Base-by-base conservation (phyloP, 805 yeast genomes). In the Naumovozyma castellii region DNA sequence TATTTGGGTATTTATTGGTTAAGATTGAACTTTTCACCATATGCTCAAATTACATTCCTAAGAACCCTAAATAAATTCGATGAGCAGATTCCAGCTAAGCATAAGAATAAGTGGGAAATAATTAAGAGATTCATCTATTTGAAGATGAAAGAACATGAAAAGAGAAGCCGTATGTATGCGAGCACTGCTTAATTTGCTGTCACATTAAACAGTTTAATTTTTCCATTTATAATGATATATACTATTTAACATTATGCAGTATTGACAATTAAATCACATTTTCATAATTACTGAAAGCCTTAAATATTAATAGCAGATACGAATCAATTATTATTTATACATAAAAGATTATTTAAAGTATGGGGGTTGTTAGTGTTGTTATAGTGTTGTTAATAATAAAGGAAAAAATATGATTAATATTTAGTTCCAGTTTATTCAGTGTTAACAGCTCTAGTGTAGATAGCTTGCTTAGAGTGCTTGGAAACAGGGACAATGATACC, bases 401-500 rank as follows among this genome's bases (percentile, higher is more conserved):
- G 10, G 27, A 10, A 22, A 22, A 22, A 22, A 22, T 10, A 22
- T n/a, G 27, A 22, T 22, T 22, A 22, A 22, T 22, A 6, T 10
- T 22, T 6, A 22, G 6, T 18, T 30, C 18, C 17, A 32, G 61
- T 65, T 67, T 74, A 74, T 65, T 75, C 80, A 59, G 75, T 59
- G 57, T 76, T 76, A 58, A 76, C 71, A 63, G 94, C 94, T 68
- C 74, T 71, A 67, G 86, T 82, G 94, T 87, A 92, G 69, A 94
- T 84, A 70, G 80, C 78, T 79, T 92, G 99, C 76, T 84, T 85
- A 65, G 96, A 79, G 84, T 88, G 97, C 69, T 78, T 80, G 64
- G 85, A 80, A 67, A 92, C 83, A 61, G 94, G 87, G 76, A 80
- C 84, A 72, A 92, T 92, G 67, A 84, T 72, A 68, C 98, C 98